Base-by-base conservation (phyloP, 495 filamentous ascomycete species). In the Emericellopsis terricola region DNA sequence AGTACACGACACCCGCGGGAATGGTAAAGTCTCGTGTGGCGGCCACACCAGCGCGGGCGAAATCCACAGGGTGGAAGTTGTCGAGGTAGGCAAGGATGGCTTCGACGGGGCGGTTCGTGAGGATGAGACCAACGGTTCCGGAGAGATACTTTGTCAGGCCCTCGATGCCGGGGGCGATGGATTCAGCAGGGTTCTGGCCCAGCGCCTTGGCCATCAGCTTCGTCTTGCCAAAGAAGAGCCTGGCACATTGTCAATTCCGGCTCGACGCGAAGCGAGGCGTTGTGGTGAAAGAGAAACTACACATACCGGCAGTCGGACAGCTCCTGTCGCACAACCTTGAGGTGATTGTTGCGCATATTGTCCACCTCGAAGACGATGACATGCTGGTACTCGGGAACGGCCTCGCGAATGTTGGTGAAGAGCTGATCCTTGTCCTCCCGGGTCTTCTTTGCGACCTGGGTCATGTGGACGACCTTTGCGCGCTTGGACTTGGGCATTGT, bases 301-400 rank as follows among this genome's bases (percentile, higher is more conserved):
- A 57, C 63, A 36, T 63, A 92, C 81, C 89, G 71, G 64, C 78
- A 81, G 55, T 92, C 82, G 33, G 65, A 61, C 37, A 96, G 73
- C 42, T 94, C 74, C 28, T 72, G 66, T 38, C 89, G 71, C 41
- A 96, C 81, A 49, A 82, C 74, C 61, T 96, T 96, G 52, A 97
- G 60, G 55, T 94, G 84, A 28, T 80, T 92, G 56, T 97, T 97
- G 44, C 89, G 83, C 89, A 97, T 97, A 66, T 97, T 96, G 49
- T 93, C 78, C 38, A 96, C 76, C 39, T 68, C 67, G 56, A 96
- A 93, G 55, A 94, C 81, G 60, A 89, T 87, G 59, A 84, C 76
- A 59, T 84, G 73, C 47, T 84, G 73, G 68, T 89, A 91, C 46
- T 77, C 57, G 45, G 84, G 79, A 39, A 93, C 63, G 51, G 69